phyloP scores from a whole-genome alignment of 257 asterid genomes.

The Knoxia roxburghii region DNA sequence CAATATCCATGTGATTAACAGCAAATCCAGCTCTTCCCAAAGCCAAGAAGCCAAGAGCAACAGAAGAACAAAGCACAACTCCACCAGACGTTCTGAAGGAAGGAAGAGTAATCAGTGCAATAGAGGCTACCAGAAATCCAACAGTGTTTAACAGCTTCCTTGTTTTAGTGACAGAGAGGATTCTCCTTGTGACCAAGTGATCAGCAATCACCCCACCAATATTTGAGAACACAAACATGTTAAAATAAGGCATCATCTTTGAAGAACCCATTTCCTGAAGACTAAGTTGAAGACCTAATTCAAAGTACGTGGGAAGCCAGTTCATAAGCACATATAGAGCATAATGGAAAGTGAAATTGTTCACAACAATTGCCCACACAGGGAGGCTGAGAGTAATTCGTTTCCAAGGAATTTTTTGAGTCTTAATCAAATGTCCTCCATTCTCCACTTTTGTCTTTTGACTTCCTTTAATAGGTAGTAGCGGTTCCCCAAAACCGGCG shows the following conservation, averaged over 20 bases:
- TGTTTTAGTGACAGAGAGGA: slow-evolving; percentile 63
- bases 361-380: slow-evolving; percentile 85
- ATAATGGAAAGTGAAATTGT: slow-evolving; percentile 86
- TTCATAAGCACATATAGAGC: slow-evolving; percentile 92
- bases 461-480: slow-evolving; percentile 51
- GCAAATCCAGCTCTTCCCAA: slow-evolving; percentile 98
- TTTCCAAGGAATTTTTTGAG: slow-evolving; percentile 70
- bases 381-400: slow-evolving; percentile 61
- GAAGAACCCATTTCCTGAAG: slow-evolving; percentile 97
- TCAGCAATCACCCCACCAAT: slow-evolving; percentile 88
- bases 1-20: slow-evolving; percentile 91
- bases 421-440: slow-evolving; percentile 34
- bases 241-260: slow-evolving; percentile 82
- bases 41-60: slow-evolving; percentile 87
- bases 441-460: slow-evolving; percentile 48
- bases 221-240: slow-evolving; percentile 86
- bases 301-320: slow-evolving; percentile 96
- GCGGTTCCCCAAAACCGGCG: slow-evolving; percentile 69
- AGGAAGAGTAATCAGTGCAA: slow-evolving; percentile 69
- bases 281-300: slow-evolving; percentile 69
- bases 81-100: slow-evolving; percentile 68
- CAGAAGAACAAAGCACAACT: slow-evolving; percentile 67
- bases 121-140: slow-evolving; percentile 72
- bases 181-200: slow-evolving; percentile 51
- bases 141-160: slow-evolving; percentile 70